Evolutionary conservation across 371 early-diverging fungal species (phyloP).

Genomic region (Mortierella sp.): DNA sequence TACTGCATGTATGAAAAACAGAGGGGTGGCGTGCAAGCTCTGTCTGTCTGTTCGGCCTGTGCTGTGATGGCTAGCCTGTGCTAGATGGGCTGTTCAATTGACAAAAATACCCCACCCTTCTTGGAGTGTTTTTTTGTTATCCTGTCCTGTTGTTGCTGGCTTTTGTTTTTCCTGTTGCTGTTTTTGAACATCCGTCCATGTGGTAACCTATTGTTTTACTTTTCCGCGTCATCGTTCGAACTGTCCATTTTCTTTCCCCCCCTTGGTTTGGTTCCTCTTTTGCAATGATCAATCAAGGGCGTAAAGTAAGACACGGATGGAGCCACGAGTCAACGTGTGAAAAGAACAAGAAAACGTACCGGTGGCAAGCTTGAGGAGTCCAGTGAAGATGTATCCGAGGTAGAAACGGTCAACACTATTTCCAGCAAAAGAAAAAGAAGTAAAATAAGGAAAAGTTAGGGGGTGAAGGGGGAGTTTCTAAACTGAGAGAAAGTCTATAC

Average conservation of each 20-base stretch:
- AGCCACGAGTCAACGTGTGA: neutral
- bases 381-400: constrained; percentile 69
- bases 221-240: neutral
- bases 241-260: too few species aligned
- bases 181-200: neutral
- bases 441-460: neutral
- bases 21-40: neutral
- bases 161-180: neutral
- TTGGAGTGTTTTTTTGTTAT: neutral
- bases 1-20: neutral
- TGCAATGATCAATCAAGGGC: neutral
- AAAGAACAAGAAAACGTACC: constrained; percentile 19
- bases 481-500: neutral
- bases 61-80: too few species aligned
- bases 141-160: too few species aligned
- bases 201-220: neutral
- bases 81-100: neutral
- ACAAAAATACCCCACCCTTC: neutral
- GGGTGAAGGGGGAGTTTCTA: neutral
- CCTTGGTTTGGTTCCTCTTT: neutral
- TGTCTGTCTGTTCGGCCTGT: too few species aligned
- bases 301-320: neutral
- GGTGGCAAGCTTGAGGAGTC: constrained; percentile 57
- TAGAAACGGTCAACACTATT: constrained; percentile 74
- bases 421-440: neutral